Conservation (phyloP, 257 asterid genomes). For the Cynanchum wilfordii region DNA sequence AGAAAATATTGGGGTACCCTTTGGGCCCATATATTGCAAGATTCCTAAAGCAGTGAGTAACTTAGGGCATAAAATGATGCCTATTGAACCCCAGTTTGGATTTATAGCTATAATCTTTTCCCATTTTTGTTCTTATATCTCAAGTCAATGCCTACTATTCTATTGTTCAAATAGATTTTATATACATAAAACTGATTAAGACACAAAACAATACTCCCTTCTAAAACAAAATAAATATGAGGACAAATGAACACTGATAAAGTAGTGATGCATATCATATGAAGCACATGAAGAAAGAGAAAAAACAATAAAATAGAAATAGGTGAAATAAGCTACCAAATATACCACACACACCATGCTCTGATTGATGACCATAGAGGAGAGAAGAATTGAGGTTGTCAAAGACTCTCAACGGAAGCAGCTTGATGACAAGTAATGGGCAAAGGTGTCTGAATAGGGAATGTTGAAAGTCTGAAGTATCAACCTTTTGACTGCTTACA, state of each 20-base stretch:
- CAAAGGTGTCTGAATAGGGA: constrained; percentile 66
- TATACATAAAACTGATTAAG: not conserved
- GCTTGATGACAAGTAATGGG: constrained; percentile 82
- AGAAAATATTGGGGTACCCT: not conserved
- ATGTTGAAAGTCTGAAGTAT: constrained; percentile 31
- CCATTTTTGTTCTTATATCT: not conserved
- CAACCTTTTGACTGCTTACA: constrained; percentile 28
- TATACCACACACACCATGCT: constrained; percentile 45
- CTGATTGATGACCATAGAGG: constrained; percentile 49
- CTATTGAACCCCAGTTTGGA: not conserved
- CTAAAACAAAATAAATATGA: not conserved
- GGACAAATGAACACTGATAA: not conserved
- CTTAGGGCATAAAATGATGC: not conserved
- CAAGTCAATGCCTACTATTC: not conserved
- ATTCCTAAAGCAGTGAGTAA: not conserved
- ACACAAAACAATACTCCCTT: not conserved
- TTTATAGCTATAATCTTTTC: not conserved
- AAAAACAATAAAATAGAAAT: constrained; percentile 6
- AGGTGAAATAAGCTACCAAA: constrained; percentile 12
- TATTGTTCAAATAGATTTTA: not conserved
- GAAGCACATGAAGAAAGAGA: not conserved
- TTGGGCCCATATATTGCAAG: not conserved
- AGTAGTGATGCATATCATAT: not conserved
- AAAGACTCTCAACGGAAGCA: constrained; percentile 81
- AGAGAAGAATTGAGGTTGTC: constrained; percentile 55